Evolutionary conservation across 148 eudicot genomes (phyloP), one percentile per base, ranked within the genome.

Genomic region (Silene conica): DNA sequence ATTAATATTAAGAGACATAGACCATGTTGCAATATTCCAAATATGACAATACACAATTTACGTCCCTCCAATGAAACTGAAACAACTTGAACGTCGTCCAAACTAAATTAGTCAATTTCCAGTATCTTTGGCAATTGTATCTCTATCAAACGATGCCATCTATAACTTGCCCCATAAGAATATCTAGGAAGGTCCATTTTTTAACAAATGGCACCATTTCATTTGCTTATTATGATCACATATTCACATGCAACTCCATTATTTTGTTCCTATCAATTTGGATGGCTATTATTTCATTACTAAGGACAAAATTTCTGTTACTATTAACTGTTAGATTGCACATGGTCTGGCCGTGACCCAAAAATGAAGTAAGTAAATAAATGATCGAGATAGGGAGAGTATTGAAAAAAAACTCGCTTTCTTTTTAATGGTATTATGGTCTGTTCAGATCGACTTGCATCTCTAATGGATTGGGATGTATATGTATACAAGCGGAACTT

Each of bases 31-130:
- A 41, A 67, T 50, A 43, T 67, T 67, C 70, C 70, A 67, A 67
- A 67, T n/a, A 7, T n/a, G 5, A n/a, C 55, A 41, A 41, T 12
- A 1, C 21, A 11, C 12, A 4, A 10, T 20, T 10, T 10, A 65
- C 43, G 72, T 69, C 13, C 43, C 21, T 50, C 72, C 72, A 69
- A 50, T 69, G 34, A 69, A 25, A 6, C 25, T 23, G 5, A 69
- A 69, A 69, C 72, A 69, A 9, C 72, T 69, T 69, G 14, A 23
- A 68, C n/a, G 5, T 20, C 15, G n/a, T 38, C 14, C 20, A 21
- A 18, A 14, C n/a, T 46, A 38, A 12, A 31, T 31, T 50, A 50
- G 55, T 50, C 60, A 1, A 23, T 50, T 50, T 69, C 26, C 59
- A 23, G 60, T 6, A 15, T 69, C 34, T 69, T 50, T 25, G 60